Percentiles rank a stretch among this genome's conserved stretches.
Evolutionary conservation across 1,284 basidiomycete genomes (phyloP).

Genomic region (Malassezia globosa): DNA sequence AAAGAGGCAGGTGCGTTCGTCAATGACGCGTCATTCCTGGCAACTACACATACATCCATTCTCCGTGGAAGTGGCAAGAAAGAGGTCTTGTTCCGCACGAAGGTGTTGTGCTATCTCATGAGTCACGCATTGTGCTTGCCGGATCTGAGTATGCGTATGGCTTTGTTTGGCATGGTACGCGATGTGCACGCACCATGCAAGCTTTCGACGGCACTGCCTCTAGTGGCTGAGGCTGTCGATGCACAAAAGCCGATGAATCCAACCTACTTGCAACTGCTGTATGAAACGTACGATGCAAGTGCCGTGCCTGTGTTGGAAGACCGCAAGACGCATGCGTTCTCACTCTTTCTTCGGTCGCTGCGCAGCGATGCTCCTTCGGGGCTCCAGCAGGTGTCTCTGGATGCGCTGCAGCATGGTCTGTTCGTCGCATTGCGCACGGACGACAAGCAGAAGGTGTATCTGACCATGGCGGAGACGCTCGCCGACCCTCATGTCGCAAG

Average conservation of each 20-base stretch:
- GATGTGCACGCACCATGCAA: slow-evolving; percentile 59
- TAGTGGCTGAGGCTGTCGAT: slow-evolving; percentile 50
- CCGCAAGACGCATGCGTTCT: slow-evolving; percentile 47
- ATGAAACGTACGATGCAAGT: slow-evolving; percentile 53
- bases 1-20: slow-evolving; percentile 49
- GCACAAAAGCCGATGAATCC: slow-evolving; percentile 32
- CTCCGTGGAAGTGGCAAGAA: slow-evolving; percentile 55
- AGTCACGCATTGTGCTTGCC: slow-evolving; percentile 66
- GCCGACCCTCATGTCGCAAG: slow-evolving; percentile 22
- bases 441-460: slow-evolving; percentile 55
- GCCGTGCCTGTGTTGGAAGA: slow-evolving; percentile 53
- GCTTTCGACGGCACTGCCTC: slow-evolving; percentile 57
- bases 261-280: slow-evolving; percentile 51
- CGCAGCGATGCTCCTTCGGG: slow-evolving; percentile 14
- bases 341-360: slow-evolving; percentile 20
- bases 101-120: slow-evolving; percentile 65
- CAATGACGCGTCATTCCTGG: slow-evolving; percentile 60
- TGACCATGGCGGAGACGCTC: slow-evolving; percentile 48
- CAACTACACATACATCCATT: slow-evolving; percentile 56
- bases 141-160: slow-evolving; percentile 52
- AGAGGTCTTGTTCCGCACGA: slow-evolving; percentile 57
- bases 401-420: slow-evolving; percentile 51
- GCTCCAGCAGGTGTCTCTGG: slow-evolving; percentile 22
- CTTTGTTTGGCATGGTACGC: slow-evolving; percentile 56
- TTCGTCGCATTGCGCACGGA: slow-evolving; percentile 53